phyloP scores from a whole-genome alignment of 148 eudicot genomes.

The Bassia scoparia region DNA sequence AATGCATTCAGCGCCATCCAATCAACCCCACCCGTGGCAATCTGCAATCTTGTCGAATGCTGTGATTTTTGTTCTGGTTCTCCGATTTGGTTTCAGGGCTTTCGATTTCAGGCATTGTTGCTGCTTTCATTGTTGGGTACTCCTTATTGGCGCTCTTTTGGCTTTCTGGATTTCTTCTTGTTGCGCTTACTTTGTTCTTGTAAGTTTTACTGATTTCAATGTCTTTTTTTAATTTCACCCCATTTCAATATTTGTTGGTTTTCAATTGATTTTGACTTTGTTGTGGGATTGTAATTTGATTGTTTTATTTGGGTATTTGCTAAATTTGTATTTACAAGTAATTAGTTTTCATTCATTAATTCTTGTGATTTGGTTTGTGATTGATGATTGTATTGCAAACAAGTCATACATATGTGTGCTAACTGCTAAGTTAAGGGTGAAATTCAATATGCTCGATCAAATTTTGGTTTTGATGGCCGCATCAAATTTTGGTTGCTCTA shows the following conservation, averaged over 20 bases:
- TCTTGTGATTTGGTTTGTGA: background rate
- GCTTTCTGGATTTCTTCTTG: constrained; percentile 73
- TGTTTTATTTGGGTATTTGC: background rate
- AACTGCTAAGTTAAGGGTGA: background rate
- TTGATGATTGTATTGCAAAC: background rate
- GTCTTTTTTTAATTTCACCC: background rate
- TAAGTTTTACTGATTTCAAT: constrained; percentile 31
- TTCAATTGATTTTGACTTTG: background rate
- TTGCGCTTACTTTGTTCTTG: constrained; percentile 83
- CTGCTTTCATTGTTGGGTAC: constrained; percentile 86
- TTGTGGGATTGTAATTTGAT: background rate
- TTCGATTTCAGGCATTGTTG: constrained; percentile 61
- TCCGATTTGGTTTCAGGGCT: constrained; percentile 68
- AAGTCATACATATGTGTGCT: background rate
- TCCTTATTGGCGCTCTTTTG: constrained; percentile 86
- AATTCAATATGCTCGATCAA: background rate
- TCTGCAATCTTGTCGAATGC: constrained; percentile 60
- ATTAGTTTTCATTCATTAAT: background rate
- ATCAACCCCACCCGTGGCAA: constrained; percentile 68
- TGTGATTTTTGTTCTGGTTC: constrained; percentile 65
- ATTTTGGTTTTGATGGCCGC: background rate
- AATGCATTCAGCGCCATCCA: constrained; percentile 35
- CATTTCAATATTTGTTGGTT: background rate
- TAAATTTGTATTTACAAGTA: background rate
- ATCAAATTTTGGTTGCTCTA: no score